phyloP scores from a whole-genome alignment of 305 asterid genomes.

The Solanum chacoense region DNA sequence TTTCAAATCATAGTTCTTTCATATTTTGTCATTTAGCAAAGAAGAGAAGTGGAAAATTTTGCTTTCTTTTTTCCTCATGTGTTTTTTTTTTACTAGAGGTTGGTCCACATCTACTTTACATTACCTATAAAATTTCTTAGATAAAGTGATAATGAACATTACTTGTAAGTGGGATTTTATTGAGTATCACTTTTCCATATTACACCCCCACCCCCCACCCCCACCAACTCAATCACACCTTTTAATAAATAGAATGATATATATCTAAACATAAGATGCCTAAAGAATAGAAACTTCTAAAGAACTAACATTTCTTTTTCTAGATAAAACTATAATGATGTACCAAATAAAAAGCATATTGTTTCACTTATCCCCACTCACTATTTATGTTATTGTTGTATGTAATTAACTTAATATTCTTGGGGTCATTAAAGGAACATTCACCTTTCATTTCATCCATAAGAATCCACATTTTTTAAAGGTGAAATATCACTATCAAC shows the following conservation, averaged over 20 bases:
- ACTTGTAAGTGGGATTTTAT: not conserved
- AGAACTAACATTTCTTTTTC: not conserved
- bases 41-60: not conserved
- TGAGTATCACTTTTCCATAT: not conserved
- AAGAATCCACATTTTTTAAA: not conserved
- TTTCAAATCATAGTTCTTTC: not conserved
- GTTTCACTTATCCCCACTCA: not conserved
- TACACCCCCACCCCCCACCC: not conserved
- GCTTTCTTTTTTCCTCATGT: not conserved
- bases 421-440: not conserved
- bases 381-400: not conserved
- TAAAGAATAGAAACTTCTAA: slow-evolving; percentile 3
- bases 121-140: not conserved
- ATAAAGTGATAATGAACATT: not conserved
- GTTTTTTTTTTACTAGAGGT: not conserved
- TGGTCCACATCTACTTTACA: not conserved
- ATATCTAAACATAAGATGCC: not conserved
- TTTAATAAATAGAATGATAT: not conserved
- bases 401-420: not conserved
- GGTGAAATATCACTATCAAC: not conserved
- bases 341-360: not conserved
- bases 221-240: not conserved
- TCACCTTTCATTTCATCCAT: not conserved
- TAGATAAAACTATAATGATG: not conserved
- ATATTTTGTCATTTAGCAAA: not conserved